Conservation (phyloP, 108 stramenopile genomes). For the Seminavis robusta region DNA sequence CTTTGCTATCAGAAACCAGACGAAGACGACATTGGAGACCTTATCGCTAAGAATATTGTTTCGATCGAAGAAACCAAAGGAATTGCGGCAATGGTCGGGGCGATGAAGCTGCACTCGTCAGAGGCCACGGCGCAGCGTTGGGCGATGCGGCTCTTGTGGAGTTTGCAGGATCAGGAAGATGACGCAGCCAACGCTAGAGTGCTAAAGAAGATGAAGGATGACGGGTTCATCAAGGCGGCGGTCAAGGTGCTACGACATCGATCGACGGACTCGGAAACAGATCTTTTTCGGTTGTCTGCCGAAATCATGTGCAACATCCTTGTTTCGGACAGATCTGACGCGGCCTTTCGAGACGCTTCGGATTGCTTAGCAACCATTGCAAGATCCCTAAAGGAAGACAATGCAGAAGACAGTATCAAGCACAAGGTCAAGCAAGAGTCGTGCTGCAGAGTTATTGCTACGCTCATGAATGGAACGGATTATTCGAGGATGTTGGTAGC, state of each 20-base stretch:
- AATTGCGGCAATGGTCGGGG: slow-evolving; percentile 9
- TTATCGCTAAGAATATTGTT: slow-evolving; percentile 12
- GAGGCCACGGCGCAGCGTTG: slow-evolving; percentile 18
- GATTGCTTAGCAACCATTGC: background rate
- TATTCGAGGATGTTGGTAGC: too few relatives aligned
- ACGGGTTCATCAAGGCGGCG: slow-evolving; percentile 1
- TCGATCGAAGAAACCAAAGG: slow-evolving; percentile 17
- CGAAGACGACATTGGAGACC: background rate
- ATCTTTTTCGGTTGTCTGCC: background rate
- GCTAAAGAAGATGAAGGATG: slow-evolving; percentile 3
- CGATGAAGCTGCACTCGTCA: slow-evolving; percentile 12
- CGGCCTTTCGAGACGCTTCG: background rate
- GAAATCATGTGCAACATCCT: background rate
- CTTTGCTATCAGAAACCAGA: slow-evolving; percentile 5
- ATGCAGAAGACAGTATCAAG: background rate
- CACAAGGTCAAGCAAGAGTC: too few relatives aligned
- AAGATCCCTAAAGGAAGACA: background rate
- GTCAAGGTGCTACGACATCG: slow-evolving; percentile 3
- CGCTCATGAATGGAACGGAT: background rate
- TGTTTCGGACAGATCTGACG: background rate
- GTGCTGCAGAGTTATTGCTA: background rate
- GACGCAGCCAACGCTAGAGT: background rate
- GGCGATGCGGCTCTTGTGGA: slow-evolving; percentile 29
- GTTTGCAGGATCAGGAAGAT: slow-evolving; percentile 1
- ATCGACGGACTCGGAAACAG: slow-evolving; percentile 1